A percentile compares a stretch with the other conserved stretches of the same genome.
These are phyloP conservation scores for Pelagophyceae sp. DNA, from an alignment of 352 stramenopile genomes.

Conservation along the genomic window DNA sequence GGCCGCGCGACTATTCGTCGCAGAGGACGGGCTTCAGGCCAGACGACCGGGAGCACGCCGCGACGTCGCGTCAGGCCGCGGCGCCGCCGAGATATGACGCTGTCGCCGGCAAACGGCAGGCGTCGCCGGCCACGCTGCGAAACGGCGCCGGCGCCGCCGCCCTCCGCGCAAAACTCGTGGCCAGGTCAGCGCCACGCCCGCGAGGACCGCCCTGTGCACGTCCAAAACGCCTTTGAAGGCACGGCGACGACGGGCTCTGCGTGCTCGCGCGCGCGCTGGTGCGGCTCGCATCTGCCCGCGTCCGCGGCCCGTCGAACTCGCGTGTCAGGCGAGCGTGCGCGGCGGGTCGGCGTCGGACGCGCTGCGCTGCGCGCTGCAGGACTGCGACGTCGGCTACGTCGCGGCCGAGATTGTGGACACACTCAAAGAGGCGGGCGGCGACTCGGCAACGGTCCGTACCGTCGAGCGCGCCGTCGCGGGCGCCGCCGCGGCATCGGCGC, in stretches of 20 bases:
- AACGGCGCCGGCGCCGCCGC: too few species aligned
- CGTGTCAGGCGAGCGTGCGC: too few species aligned
- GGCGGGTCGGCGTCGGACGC: background rate
- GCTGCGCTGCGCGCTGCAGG: too few species aligned
- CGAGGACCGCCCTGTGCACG: too few species aligned
- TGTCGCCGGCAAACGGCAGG: too few species aligned
- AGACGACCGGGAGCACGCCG: background rate
- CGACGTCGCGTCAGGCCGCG: too few species aligned
- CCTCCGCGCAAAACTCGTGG: too few species aligned
- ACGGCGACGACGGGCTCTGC: background rate
- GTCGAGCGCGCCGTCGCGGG: background rate
- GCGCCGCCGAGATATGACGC: too few species aligned
- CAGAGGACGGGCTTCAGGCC: background rate
- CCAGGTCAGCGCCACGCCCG: background rate
- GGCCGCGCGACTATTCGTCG: background rate
- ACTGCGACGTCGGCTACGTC: background rate
- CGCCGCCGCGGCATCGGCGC: background rate
- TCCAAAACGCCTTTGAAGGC: too few species aligned
- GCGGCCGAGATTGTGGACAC: background rate
- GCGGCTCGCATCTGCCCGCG: background rate
- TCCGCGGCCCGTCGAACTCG: too few species aligned
- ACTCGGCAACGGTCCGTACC: background rate
- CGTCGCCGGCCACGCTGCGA: too few species aligned
- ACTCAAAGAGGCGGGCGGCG: background rate
- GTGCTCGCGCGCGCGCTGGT: background rate